Base-by-base conservation (phyloP, 768 basidiomycete genomes). In the Trametes coccinea region DNA sequence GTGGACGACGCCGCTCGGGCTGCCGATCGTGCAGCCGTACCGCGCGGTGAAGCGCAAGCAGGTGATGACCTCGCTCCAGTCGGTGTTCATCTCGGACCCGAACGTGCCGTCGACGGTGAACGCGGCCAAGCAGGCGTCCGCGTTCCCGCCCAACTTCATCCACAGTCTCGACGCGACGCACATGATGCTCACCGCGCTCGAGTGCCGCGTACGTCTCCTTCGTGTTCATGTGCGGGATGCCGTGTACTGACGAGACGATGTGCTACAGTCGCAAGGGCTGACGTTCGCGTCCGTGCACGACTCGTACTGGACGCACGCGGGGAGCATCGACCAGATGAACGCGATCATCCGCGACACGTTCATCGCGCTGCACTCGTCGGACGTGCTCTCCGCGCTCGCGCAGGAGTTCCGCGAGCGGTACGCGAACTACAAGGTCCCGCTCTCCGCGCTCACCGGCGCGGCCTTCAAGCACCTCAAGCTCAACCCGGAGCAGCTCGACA, bases 131-230 rank as follows among this genome's bases (percentile, higher is more conserved):
- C 96, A 99, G 73, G 92, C 94, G 0, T 86, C 93, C 14, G 97
- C 97, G 0, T 98, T 99, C 86, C 96, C 97, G 4, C 97, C 97
- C 50, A 99, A 99, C 77, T 98, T 96, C 70, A 93, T 99, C 54
- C 97, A 99, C 72, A 93, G 91, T 70, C 81, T 99, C 31, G 97
- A 99, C 73, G 97, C 97, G 2, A 96, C 96, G 1, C 97, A 99
- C 76, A 98, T 99, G 95, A 89, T 98, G 85, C 76, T 98, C 67
- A 97, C 95, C 2, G 95, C 96, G 9, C 80, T 96, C 49, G 89
- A 93, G 66, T 97, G 95, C 73, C 78, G 82, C 64, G 93, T 92
- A 74, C 56, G 88, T 75, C 43, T 30, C 3, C 29, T 44, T 40
- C 7, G 31, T 46, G 33, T 14, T 27, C 44, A 11, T 46, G 45